These are phyloP conservation scores for Endotrypanum monterogeii DNA, from an alignment of 208 protist genomes.

Conservation along the genomic window DNA sequence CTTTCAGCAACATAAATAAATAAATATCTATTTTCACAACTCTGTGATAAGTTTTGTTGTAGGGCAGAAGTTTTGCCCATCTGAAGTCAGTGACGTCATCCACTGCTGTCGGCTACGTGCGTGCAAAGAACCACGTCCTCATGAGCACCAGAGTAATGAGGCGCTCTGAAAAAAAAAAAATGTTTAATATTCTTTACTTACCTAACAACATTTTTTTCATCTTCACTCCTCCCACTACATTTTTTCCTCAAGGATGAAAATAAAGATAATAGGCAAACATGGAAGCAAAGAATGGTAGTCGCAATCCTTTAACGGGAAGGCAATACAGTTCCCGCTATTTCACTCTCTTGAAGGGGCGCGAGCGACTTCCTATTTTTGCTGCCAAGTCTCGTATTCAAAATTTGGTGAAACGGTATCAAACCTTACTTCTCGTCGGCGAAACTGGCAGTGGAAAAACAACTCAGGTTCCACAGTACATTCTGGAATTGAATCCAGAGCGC, in stretches of 20 bases:
- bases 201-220: not conserved
- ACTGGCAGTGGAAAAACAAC: conserved; percentile 97
- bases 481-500: conserved; percentile 84
- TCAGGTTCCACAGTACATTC: conserved; percentile 95
- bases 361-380: conserved; percentile 76
- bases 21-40: not conserved
- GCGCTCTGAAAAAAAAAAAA: not conserved
- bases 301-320: conserved; percentile 59
- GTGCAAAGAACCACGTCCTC: not conserved
- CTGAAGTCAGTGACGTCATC: not conserved
- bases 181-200: not conserved
- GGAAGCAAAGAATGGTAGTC: not conserved
- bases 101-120: not conserved
- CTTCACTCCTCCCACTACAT: not conserved
- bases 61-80: not conserved
- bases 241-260: not conserved
- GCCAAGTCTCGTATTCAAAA: conserved; percentile 80
- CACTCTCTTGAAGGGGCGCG: conserved; percentile 44
- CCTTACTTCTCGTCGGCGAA: conserved; percentile 91
- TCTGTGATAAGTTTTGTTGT: not conserved
- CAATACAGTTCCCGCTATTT: conserved; percentile 64
- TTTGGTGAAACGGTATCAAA: conserved; percentile 90
- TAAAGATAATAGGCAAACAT: not conserved
- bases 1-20: too few relatives aligned
- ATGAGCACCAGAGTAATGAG: not conserved